These are phyloP conservation scores for Eimeria praecox DNA, from an alignment of 169 alveolate genomes.

Conservation along the genomic window DNA sequence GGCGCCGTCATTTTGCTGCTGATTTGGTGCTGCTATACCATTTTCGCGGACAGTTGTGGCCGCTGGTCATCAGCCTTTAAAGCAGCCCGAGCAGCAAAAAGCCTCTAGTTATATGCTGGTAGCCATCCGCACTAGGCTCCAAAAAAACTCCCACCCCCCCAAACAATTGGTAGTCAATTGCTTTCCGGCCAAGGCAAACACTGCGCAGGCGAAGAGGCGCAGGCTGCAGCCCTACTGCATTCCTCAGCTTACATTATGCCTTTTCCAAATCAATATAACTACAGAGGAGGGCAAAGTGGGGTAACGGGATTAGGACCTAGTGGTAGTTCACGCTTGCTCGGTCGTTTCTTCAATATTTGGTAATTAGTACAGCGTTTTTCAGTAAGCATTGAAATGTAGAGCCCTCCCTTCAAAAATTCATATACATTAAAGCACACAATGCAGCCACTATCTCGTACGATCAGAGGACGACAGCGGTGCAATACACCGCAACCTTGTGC, in stretches of 20 bases:
- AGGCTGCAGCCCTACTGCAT: background rate
- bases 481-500: background rate
- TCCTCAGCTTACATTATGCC: background rate
- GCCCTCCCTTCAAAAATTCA: background rate
- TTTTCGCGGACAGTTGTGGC: conserved; percentile 75
- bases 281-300: background rate
- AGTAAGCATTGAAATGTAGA: background rate
- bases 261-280: background rate
- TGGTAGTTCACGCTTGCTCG: background rate
- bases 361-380: background rate
- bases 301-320: background rate
- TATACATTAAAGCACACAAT: too few species aligned
- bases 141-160: background rate
- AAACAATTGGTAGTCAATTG: background rate
- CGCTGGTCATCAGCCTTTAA: conserved; percentile 53
- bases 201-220: background rate
- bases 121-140: background rate
- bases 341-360: background rate
- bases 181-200: too few species aligned
- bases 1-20: conserved; percentile 55
- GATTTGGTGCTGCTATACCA: conserved; percentile 80
- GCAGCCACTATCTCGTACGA: background rate
- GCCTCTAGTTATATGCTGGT: background rate
- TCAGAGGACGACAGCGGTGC: background rate
- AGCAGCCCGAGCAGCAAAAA: conserved; percentile 55